Base-by-base conservation (phyloP, 225 moss, liverwort and hornwort species). In the Marchantia polymorpha region DNA sequence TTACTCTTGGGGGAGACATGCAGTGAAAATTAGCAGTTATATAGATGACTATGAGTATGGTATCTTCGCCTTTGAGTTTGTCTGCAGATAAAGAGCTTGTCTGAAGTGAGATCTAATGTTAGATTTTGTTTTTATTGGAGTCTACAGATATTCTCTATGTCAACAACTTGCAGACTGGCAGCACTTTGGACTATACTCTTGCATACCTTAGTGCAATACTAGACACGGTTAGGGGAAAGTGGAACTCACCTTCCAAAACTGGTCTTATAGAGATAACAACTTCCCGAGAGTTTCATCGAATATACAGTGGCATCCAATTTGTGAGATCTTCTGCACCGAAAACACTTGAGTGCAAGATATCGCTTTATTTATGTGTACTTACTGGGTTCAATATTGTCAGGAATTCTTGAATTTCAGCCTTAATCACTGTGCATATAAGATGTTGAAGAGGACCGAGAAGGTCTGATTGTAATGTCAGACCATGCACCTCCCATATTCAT, bases 181-280 rank as follows among this genome's bases (percentile, higher is more conserved):
- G 99, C 54, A 99, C 94, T 76, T 85, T 99, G 74, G 99, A 99
- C 81, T 99, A 95, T 80, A 99, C 99, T 17, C 82, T 99, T 75
- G 99, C 99, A 60, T 99, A 99, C 84, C 91, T 99, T 65, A 93
- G 93, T 81, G 99, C 99, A 30, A 91, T 99, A 69, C 86, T 99
- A 79, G 99, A 95, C 84, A 84, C 90, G 68, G 91, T 93, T 70
- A 89, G 95, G 56, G 95, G 91, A 27, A 99, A 93, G 79, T 99
- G 95, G 95, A 92, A 93, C 81, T 87, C 89, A 29, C 91, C 91
- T 54, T 92, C 99, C 76, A 99, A 99, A 79, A 91, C 95, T 13
- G 99, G 99, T 26, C 90, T 99, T 31, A 99, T 99, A 82, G 99
- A 99, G 81, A 99, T 99, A 52, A 99, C 95, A 39, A 93, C 95